Base-by-base conservation (phyloP, 2,329 filamentous ascomycete species). In the Nothopassalora personata region DNA sequence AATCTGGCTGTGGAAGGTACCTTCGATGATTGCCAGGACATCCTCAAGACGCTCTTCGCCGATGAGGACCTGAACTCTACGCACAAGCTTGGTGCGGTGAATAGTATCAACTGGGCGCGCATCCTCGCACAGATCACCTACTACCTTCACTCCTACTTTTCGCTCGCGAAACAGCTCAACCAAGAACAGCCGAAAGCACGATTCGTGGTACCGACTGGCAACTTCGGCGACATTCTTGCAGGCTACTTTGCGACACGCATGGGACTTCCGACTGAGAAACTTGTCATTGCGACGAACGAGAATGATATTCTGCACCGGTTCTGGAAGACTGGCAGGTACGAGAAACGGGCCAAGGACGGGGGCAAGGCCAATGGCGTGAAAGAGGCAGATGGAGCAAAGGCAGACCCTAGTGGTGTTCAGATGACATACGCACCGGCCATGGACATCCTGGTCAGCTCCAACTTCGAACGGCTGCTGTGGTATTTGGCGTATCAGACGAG, bases 231-330 rank as follows among this genome's bases (percentile, higher is more conserved):
- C 72, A 91, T 99, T 66, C 81, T 97, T 4, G 90, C 90, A 0
- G 93, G 93, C 53, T 97, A 93, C 78, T 97, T 97, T 71, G 92
- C 93, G 19, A 87, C 88, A 67, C 82, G 86, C 67, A 96, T 96
- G 91, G 92, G 91, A 57, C 82, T 97, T 3, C 92, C 92, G 3
- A 81, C 87, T 3, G 88, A 94, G 63, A 96, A 93, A 77, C 85
- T 99, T 33, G 86, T 96, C 68, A 88, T 97, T 58, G 91, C 93
- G 0, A 97, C 93, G 54, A 97, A 97, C 74, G 92, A 95, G 77
- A 99, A 99, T 77, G 94, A 97, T 70, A 97, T 97, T 61, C 83
- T 99, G 10, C 85, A 97, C 75, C 86, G 94, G 34, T 99, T 99
- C 82, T 97, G 90, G 89, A 88, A 89, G 77, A 89, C 87, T 0